Conservation (phyloP, 352 stramenopile genomes). For the Saprolegnia diclina region DNA sequence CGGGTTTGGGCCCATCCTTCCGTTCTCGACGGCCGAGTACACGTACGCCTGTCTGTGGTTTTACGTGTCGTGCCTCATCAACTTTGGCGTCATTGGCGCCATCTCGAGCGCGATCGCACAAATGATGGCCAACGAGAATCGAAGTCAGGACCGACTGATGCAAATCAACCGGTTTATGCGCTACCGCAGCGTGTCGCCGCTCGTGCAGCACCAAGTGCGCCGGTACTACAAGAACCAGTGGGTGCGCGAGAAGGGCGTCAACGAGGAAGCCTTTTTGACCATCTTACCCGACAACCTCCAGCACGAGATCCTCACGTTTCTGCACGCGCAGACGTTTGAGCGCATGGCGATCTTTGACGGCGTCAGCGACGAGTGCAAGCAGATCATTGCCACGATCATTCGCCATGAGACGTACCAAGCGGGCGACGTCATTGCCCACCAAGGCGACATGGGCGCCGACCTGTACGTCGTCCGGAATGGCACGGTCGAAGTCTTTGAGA, state of each 20-base stretch:
- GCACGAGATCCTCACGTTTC: constrained; percentile 59
- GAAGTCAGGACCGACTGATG: constrained; percentile 68
- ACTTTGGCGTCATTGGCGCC: constrained; percentile 65
- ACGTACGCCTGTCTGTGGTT: constrained; percentile 62
- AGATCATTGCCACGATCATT: constrained; percentile 60
- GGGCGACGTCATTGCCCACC: constrained; percentile 49
- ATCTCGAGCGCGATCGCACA: constrained; percentile 80
- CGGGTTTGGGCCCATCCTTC: constrained; percentile 71
- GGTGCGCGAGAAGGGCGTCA: constrained; percentile 66
- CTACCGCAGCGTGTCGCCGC: constrained; percentile 54
- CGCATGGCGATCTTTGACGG: constrained; percentile 58
- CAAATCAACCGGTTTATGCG: constrained; percentile 55
- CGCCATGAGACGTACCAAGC: constrained; percentile 57
- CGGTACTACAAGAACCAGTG: constrained; percentile 75
- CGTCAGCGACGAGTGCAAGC: constrained; percentile 46
- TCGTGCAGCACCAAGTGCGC: constrained; percentile 50
- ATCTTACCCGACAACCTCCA: constrained; percentile 50
- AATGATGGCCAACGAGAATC: constrained; percentile 46
- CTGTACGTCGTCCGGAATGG: constrained; percentile 64
- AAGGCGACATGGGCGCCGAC: constrained; percentile 59
- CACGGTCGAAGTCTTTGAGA: constrained; percentile 52
- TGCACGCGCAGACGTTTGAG: constrained; percentile 61
- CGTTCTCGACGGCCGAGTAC: constrained; percentile 63
- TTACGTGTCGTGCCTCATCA: constrained; percentile 65
- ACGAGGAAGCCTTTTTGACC: constrained; percentile 50